Conservation (phyloP, 306 rosid genomes). For the Cucumis sativus region Cucumber_9930_V3 NC_026657.2:38840001-38840500, state of each 20-base stretch:
- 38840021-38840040: constrained; percentile 30
- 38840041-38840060: constrained; percentile 20
- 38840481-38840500: neutral
- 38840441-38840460: neutral
- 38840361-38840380: neutral
- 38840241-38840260: constrained; percentile 59
- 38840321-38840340: constrained; percentile 16
- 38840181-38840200: constrained; percentile 6
- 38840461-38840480: too few species aligned
- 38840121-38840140: constrained; percentile 11
- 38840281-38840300: constrained; percentile 34
- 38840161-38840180: constrained; percentile 51
- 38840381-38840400: neutral
- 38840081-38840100: constrained; percentile 26
- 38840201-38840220: constrained; percentile 50
- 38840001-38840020: constrained; percentile 26
- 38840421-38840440: neutral
- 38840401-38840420: constrained; percentile 11
- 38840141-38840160: constrained; percentile 29
- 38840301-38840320: constrained; percentile 57
- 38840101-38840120: constrained; percentile 12
- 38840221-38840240: constrained; percentile 46
- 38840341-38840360: constrained; percentile 13
- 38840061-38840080: constrained; percentile 37
- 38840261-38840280: constrained; percentile 60